These are phyloP conservation scores for Theileria equi DNA, from an alignment of 169 alveolate species.

Conservation along the genomic window DNA sequence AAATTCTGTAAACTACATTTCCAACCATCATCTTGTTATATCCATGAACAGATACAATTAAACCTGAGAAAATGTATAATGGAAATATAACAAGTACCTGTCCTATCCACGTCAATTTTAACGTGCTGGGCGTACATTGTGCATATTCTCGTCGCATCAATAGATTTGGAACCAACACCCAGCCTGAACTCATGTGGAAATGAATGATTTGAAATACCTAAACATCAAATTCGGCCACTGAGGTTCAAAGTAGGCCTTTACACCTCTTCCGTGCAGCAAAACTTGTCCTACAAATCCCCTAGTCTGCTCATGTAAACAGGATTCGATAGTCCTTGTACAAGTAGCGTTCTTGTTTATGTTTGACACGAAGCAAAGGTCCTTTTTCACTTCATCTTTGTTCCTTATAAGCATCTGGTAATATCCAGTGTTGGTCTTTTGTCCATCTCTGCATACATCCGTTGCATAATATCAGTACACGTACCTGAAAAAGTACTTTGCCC, in stretches of 20 bases:
- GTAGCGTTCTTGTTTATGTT: constrained; percentile 60
- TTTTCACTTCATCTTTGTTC: constrained; percentile 18
- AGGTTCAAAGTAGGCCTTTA: constrained; percentile 83
- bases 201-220: no score
- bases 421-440: constrained; percentile 58
- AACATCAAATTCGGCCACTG: constrained; percentile 76
- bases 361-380: constrained; percentile 70
- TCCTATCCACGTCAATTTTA: constrained; percentile 73
- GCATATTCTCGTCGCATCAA: constrained; percentile 77
- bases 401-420: constrained; percentile 60
- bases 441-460: constrained; percentile 15
- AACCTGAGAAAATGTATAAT: constrained; percentile 8
- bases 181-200: no score
- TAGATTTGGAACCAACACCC: constrained; percentile 83
- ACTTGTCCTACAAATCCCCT: constrained; percentile 84
- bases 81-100: constrained; percentile 47
- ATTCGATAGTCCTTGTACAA: constrained; percentile 64
- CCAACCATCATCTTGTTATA: constrained; percentile 82
- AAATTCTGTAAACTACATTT: constrained; percentile 75
- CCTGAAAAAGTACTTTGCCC: constrained; percentile 68
- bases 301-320: constrained; percentile 68
- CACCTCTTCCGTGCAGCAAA: constrained; percentile 83
- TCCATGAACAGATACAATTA: constrained; percentile 76
- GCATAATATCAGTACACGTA: not conserved
- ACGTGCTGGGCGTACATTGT: constrained; percentile 73